These are phyloP conservation scores for Leishmania amazonensis DNA, from an alignment of 208 protist species.

Conservation along the genomic window DNA sequence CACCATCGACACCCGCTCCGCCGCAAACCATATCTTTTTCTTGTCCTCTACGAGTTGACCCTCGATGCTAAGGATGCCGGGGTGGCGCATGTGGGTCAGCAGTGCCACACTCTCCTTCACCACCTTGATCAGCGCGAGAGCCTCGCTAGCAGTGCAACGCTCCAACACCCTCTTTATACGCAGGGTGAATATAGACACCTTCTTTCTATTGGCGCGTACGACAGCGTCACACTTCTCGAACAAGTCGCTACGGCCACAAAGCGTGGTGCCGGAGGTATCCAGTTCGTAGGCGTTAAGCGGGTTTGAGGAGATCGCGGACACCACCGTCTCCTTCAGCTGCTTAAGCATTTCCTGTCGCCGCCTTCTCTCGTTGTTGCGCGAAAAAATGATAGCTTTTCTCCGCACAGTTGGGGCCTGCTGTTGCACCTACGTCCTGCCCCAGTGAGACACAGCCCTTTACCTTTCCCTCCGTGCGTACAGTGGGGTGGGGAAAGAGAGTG, in stretches of 20 bases:
- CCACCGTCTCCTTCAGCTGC: conserved; percentile 46
- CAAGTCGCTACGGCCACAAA: conserved; percentile 39
- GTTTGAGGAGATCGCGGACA: conserved; percentile 35
- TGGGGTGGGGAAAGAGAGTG: not conserved
- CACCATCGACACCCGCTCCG: conserved; percentile 47
- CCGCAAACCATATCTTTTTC: conserved; percentile 47
- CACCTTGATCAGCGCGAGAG: conserved; percentile 29
- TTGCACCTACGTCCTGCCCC: not conserved
- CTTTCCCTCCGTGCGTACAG: not conserved
- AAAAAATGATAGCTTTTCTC: not conserved
- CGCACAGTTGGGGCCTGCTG: not conserved
- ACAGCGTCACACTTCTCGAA: conserved; percentile 46
- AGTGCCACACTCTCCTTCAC: conserved; percentile 36
- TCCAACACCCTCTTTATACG: conserved; percentile 35
- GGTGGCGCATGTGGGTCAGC: conserved; percentile 52
- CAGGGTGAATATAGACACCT: conserved; percentile 53
- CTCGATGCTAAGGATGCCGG: conserved; percentile 44
- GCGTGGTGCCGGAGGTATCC: conserved; percentile 18
- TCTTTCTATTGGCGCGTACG: conserved; percentile 32
- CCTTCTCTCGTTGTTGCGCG: no score
- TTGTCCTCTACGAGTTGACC: conserved; percentile 40
- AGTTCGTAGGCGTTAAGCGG: conserved; percentile 43
- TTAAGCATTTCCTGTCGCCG: conserved; percentile 28
- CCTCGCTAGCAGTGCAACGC: conserved; percentile 27
- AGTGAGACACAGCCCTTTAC: not conserved